Evolutionary conservation across 164 flowering plant species (phyloP).

Genomic region (Saururus chinensis): DNA sequence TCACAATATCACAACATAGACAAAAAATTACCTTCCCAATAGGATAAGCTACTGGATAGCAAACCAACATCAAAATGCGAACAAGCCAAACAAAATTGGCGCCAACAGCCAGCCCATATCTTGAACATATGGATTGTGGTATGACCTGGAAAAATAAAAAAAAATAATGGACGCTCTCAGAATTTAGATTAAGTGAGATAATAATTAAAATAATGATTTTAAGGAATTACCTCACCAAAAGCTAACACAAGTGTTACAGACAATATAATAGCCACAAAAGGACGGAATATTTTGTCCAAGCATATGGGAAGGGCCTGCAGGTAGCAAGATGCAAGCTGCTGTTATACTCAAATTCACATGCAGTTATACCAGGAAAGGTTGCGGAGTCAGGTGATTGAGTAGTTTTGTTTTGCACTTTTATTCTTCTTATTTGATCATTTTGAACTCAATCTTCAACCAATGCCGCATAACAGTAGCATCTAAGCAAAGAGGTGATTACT

Average conservation of each 20-base stretch:
- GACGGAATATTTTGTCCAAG: conserved; percentile 81
- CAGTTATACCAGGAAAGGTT: too few species aligned
- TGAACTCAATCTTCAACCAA: too few species aligned
- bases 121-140: conserved; percentile 90
- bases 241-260: conserved; percentile 90
- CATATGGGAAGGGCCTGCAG: conserved; percentile 93
- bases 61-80: conserved; percentile 73
- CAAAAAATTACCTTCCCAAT: conserved; percentile 96
- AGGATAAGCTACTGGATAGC: conserved; percentile 90
- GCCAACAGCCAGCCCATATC: conserved; percentile 98
- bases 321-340: conserved; percentile 4
- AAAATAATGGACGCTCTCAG: too few species aligned
- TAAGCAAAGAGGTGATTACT: too few species aligned
- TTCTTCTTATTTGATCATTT: too few species aligned
- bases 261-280: conserved; percentile 73
- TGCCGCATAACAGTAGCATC: too few species aligned
- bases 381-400: too few species aligned
- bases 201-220: too few species aligned
- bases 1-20: too few species aligned
- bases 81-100: conserved; percentile 93
- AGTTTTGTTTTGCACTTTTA: too few species aligned
- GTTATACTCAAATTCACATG: too few species aligned
- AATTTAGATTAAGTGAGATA: too few species aligned
- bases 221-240: conserved; percentile 78
- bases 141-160: conserved; percentile 45